Evolutionary conservation across 257 asterid species (phyloP).

Genomic region (Solanum virginianum): DNA sequence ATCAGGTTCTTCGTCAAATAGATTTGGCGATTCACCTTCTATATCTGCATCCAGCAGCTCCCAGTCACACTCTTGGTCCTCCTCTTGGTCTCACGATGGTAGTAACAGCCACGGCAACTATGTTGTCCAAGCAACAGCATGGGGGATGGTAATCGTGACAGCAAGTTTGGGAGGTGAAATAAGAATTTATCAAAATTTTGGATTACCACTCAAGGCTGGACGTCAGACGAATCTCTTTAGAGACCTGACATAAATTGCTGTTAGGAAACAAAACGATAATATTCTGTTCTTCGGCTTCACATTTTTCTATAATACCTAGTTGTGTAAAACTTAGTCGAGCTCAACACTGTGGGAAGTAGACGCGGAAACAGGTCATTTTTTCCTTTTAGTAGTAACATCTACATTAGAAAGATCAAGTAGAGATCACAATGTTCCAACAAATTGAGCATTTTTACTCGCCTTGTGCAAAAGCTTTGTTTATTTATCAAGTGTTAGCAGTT

Average conservation of each 20-base stretch:
- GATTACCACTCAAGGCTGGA: constrained; percentile 55
- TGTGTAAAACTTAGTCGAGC: not conserved
- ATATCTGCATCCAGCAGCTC: constrained; percentile 28
- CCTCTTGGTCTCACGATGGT: constrained; percentile 24
- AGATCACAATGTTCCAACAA: not conserved
- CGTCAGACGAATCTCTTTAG: constrained; percentile 30
- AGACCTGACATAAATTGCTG: constrained; percentile 12
- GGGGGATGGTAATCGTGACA: constrained; percentile 85
- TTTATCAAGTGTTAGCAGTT: not conserved
- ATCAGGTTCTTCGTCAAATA: constrained; percentile 23
- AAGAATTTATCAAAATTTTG: constrained; percentile 79
- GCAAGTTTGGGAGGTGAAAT: constrained; percentile 80
- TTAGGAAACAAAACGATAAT: not conserved
- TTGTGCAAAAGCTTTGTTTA: not conserved
- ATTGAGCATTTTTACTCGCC: not conserved
- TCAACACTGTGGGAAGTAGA: not conserved
- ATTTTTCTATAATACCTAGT: not conserved
- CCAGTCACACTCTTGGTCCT: constrained; percentile 34
- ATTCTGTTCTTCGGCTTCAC: not conserved
- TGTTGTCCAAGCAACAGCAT: constrained; percentile 77
- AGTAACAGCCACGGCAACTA: constrained; percentile 25
- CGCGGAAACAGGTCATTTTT: not conserved
- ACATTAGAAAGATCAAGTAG: not conserved
- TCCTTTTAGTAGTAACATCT: not conserved
- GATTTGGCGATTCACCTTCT: constrained; percentile 34